These are phyloP conservation scores for Pestalotiopsis sp. DNA, from an alignment of 2,329 filamentous ascomycete species.

Conservation along the genomic window DNA sequence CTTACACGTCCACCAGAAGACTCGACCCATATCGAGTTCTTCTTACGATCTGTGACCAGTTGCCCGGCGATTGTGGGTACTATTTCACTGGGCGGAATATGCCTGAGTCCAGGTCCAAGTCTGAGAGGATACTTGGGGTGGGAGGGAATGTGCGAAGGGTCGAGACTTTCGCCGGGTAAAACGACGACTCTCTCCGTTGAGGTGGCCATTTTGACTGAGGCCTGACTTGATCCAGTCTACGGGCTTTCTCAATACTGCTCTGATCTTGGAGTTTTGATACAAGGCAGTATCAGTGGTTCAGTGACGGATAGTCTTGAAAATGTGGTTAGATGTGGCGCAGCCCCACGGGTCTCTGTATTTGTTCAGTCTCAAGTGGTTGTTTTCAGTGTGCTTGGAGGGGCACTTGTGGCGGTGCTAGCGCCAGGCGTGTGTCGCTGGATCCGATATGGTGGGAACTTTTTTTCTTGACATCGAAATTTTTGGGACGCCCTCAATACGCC, in stretches of 20 bases:
- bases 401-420: slow-evolving; percentile 9
- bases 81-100: slow-evolving; percentile 77
- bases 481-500: background rate
- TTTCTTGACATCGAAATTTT: slow-evolving; percentile 15
- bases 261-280: background rate
- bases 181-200: slow-evolving; percentile 62
- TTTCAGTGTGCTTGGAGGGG: background rate
- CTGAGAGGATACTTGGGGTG: slow-evolving; percentile 73
- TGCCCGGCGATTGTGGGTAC: slow-evolving; percentile 69
- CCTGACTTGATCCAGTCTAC: background rate
- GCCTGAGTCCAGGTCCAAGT: slow-evolving; percentile 81
- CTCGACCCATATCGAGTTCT: slow-evolving; percentile 81
- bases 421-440: background rate
- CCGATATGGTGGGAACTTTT: slow-evolving; percentile 13
- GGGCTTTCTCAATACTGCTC: background rate
- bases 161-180: slow-evolving; percentile 80
- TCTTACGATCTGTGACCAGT: slow-evolving; percentile 68
- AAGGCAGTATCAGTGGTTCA: slow-evolving; percentile 6
- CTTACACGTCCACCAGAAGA: slow-evolving; percentile 69
- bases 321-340: slow-evolving; percentile 5
- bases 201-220: slow-evolving; percentile 47
- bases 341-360: background rate
- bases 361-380: too few relatives aligned
- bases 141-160: slow-evolving; percentile 66
- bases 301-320: background rate